phyloP scores from a whole-genome alignment of 768 basidiomycete species.

The Leccinellum luteum region DNA sequence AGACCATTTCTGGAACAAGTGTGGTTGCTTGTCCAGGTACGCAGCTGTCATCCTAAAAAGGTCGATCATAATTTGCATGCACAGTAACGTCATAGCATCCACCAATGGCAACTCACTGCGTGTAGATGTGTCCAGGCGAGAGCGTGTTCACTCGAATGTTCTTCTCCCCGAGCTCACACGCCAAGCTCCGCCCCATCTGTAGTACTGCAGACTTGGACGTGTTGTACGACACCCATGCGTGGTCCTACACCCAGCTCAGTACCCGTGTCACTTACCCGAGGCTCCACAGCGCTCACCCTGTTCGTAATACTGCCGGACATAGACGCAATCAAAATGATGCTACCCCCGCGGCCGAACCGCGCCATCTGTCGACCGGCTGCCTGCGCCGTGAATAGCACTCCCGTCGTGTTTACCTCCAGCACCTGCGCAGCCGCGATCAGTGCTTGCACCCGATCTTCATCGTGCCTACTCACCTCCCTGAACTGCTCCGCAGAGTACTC shows the following conservation, averaged over 20 bases:
- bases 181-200: slow-evolving; percentile 82
- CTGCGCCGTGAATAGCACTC: slow-evolving; percentile 59
- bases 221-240: slow-evolving; percentile 76
- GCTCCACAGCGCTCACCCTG: slow-evolving; percentile 40
- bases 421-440: slow-evolving; percentile 39
- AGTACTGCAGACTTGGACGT: slow-evolving; percentile 74
- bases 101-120: slow-evolving; percentile 55
- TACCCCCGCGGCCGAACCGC: slow-evolving; percentile 44
- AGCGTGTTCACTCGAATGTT: slow-evolving; percentile 72
- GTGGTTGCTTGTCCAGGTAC: slow-evolving; percentile 62
- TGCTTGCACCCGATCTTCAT: not conserved
- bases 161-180: slow-evolving; percentile 68
- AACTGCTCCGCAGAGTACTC: slow-evolving; percentile 66
- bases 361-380: slow-evolving; percentile 60
- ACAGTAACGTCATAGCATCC: slow-evolving; percentile 15
- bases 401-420: slow-evolving; percentile 62
- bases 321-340: slow-evolving; percentile 58
- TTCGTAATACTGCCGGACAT: slow-evolving; percentile 73
- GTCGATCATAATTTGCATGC: no score
- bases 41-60: slow-evolving; percentile 66
- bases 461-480: slow-evolving; percentile 44
- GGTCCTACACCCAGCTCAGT: slow-evolving; percentile 44
- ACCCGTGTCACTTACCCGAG: not conserved
- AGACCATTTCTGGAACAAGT: slow-evolving; percentile 66
- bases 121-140: slow-evolving; percentile 77